Percentiles rank a stretch among this genome's conserved stretches.
Conservation (phyloP, 495 filamentous ascomycete species). For the Articulospora tetracladia region DNA sequence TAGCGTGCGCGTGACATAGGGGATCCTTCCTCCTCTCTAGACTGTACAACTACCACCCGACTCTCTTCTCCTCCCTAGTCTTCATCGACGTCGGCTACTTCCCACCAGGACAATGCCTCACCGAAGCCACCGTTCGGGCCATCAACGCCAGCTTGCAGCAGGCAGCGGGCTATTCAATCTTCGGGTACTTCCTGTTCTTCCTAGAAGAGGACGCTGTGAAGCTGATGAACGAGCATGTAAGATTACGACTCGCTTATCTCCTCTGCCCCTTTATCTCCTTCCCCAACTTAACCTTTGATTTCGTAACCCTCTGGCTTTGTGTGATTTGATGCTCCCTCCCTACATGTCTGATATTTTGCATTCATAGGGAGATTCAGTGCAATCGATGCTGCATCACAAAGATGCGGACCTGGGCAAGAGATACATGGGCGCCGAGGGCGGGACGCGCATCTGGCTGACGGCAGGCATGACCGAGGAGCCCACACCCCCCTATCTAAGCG, state of each 20-base stretch:
- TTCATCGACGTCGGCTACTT: slow-evolving; percentile 23
- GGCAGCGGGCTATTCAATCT: slow-evolving; percentile 18
- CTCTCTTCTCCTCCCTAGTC: slow-evolving; percentile 16
- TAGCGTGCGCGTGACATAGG: too few species aligned
- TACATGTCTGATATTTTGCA: too few species aligned
- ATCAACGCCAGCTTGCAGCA: slow-evolving; percentile 11
- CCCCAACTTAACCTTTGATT: too few species aligned
- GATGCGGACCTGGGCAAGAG: too few species aligned
- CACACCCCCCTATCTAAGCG: too few species aligned
- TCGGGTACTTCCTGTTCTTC: slow-evolving; percentile 22
- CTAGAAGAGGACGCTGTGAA: slow-evolving; percentile 17
- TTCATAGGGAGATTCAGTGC: neutral
- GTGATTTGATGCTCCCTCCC: too few species aligned
- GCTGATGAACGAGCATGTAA: slow-evolving; percentile 15
- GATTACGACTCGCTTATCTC: too few species aligned
- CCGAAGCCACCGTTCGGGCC: slow-evolving; percentile 1
- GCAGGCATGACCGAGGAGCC: too few species aligned
- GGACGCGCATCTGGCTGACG: too few species aligned
- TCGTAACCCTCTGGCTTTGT: too few species aligned
- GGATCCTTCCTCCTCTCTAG: slow-evolving; percentile 20
- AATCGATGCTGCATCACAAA: slow-evolving; percentile 8
- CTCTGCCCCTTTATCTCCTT: too few species aligned
- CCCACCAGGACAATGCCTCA: neutral
- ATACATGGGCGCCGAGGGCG: too few species aligned
- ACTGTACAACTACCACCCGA: slow-evolving; percentile 9